Evolutionary conservation across 164 flowering plant genomes (phyloP).

Genomic region (Berberis vulgaris): DNA sequence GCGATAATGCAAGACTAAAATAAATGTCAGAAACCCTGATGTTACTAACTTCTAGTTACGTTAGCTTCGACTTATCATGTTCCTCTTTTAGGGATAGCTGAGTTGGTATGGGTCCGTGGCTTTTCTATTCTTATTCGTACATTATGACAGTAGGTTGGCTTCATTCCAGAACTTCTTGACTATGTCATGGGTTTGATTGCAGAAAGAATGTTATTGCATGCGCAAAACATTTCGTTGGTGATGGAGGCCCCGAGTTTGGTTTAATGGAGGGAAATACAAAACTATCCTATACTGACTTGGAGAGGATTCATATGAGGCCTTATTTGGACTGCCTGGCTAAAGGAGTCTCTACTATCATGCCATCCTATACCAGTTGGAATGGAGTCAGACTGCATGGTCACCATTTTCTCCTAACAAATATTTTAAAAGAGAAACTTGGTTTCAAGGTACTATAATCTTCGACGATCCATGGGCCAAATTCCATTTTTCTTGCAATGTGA

Average conservation of each 20-base stretch:
- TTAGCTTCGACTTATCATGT: no score
- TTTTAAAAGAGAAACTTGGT: slow-evolving; percentile 23
- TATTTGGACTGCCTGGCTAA: slow-evolving; percentile 19
- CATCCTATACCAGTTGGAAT: slow-evolving; percentile 31
- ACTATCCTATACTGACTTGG: slow-evolving; percentile 5
- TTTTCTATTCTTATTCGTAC: no score
- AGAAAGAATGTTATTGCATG: slow-evolving; percentile 17
- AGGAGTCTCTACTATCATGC: slow-evolving; percentile 31
- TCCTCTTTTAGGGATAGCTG: no score
- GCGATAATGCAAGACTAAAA: no score
- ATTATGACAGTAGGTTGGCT: no score
- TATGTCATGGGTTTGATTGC: not conserved
- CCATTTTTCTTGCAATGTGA: no score
- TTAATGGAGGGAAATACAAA: slow-evolving; percentile 28
- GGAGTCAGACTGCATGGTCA: slow-evolving; percentile 29
- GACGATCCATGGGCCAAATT: no score
- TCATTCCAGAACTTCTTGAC: no score
- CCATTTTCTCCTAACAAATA: slow-evolving; percentile 11
- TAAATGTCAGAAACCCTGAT: no score
- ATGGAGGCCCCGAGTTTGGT: slow-evolving; percentile 30
- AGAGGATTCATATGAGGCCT: slow-evolving; percentile 23
- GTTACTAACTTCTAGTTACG: no score
- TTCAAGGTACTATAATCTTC: no score
- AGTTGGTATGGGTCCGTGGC: no score
- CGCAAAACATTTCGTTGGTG: slow-evolving; percentile 32